Evolutionary conservation across 2,329 filamentous ascomycete genomes (phyloP).

Genomic region (Cercospora sp.): DNA sequence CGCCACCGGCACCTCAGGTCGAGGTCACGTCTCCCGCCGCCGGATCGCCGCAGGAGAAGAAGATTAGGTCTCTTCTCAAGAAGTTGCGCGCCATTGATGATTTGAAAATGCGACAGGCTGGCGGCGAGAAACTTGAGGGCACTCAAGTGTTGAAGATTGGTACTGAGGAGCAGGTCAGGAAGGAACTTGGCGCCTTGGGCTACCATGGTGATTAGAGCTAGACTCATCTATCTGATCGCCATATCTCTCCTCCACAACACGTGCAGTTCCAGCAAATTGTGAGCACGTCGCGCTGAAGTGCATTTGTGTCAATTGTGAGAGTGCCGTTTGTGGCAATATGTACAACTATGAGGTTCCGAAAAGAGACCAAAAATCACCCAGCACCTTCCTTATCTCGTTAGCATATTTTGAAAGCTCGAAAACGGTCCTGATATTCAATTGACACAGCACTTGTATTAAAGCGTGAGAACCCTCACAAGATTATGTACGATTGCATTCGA

Average conservation of each 20-base stretch:
- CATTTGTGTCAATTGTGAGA: background rate
- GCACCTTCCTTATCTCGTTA: background rate
- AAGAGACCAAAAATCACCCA: background rate
- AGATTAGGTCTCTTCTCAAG: conserved; percentile 88
- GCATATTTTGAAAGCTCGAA: background rate
- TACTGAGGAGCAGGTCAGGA: conserved; percentile 80
- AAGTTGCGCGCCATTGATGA: conserved; percentile 98
- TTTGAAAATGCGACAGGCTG: conserved; percentile 91
- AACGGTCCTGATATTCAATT: too few species aligned
- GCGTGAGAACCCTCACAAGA: background rate
- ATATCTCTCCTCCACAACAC: background rate
- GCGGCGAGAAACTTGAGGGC: conserved; percentile 94
- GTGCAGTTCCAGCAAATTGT: background rate
- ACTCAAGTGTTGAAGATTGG: conserved; percentile 98
- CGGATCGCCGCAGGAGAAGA: conserved; percentile 82
- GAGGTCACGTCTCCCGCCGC: conserved; percentile 58
- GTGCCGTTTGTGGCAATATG: background rate
- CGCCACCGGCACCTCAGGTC: conserved; percentile 46
- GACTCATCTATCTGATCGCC: background rate
- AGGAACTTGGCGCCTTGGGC: conserved; percentile 62
- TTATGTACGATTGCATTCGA: background rate
- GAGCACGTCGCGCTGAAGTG: background rate
- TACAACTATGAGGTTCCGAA: background rate
- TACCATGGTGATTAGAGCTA: conserved; percentile 30
- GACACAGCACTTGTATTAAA: background rate